Conservation (phyloP, 768 basidiomycete species). For the Candolleomyces eurysporus region DNA sequence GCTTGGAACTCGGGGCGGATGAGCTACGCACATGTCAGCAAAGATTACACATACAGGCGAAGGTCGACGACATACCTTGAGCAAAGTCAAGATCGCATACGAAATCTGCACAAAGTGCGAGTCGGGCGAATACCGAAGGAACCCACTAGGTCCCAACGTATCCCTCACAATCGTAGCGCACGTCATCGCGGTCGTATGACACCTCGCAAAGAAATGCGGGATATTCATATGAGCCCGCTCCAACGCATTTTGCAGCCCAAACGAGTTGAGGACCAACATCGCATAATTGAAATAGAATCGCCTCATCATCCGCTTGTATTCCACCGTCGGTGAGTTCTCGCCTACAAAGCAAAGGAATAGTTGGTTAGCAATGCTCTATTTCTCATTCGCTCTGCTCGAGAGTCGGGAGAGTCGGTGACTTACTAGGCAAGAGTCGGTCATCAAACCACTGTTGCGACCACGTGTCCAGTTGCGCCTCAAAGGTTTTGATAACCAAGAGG, state of each 20-base stretch:
- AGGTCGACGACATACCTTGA: conserved; percentile 63
- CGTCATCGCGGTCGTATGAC: conserved; percentile 67
- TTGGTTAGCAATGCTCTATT: neutral
- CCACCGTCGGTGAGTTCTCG: conserved; percentile 18
- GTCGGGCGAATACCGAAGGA: conserved; percentile 82
- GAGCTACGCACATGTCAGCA: conserved; percentile 43
- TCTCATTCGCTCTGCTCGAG: conserved; percentile 2
- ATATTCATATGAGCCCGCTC: conserved; percentile 73
- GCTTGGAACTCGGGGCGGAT: conserved; percentile 81
- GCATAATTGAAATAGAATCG: conserved; percentile 85
- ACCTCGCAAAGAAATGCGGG: conserved; percentile 81
- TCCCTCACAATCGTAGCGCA: conserved; percentile 77
- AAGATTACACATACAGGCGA: neutral
- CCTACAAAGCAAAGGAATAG: conserved; percentile 18
- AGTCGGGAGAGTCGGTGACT: conserved; percentile 8
- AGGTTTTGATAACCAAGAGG: conserved; percentile 75
- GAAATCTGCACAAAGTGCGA: conserved; percentile 88
- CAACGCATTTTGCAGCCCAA: conserved; percentile 94
- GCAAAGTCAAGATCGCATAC: conserved; percentile 89
- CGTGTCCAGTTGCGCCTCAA: conserved; percentile 72
- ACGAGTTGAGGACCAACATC: conserved; percentile 88
- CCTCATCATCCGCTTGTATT: conserved; percentile 53
- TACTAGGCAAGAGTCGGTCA: conserved; percentile 20
- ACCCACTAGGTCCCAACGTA: conserved; percentile 72
- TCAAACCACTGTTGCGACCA: conserved; percentile 58